A percentile compares a stretch with the other conserved stretches of the same genome.
Evolutionary conservation across 352 stramenopile species (phyloP).

Genomic region (Globisporangium megalacanthum): DNA sequence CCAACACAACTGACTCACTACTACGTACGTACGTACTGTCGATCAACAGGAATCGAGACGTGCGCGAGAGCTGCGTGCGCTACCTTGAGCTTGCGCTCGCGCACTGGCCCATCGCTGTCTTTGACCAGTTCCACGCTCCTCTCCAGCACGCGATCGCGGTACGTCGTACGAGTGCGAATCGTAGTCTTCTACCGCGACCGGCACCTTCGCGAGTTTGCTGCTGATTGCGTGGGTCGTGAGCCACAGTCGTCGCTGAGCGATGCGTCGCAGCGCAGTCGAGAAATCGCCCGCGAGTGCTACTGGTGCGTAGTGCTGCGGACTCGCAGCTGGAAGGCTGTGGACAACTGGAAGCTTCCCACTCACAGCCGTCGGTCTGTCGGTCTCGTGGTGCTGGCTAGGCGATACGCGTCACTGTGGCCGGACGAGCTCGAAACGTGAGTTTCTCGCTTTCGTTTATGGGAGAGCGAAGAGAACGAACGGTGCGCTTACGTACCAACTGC

Average conservation of each 20-base stretch:
- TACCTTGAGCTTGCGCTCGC: constrained; percentile 40
- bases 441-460: neutral
- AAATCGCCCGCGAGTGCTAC: constrained; percentile 53
- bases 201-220: neutral
- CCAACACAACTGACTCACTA: neutral
- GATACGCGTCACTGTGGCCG: constrained; percentile 39
- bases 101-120: constrained; percentile 25
- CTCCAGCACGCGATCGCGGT: constrained; percentile 38
- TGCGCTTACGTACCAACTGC: neutral
- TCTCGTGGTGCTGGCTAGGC: constrained; percentile 18
- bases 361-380: neutral
- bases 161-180: neutral
- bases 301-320: constrained; percentile 22
- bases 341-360: neutral
- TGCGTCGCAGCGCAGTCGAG: constrained; percentile 47
- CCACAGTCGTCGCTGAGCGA: constrained; percentile 40
- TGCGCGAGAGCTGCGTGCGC: constrained; percentile 56
- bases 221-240: neutral
- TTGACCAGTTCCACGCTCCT: constrained; percentile 38
- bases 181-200: neutral
- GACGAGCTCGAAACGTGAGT: constrained; percentile 36
- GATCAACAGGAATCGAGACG: constrained; percentile 41
- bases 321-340: neutral
- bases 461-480: neutral
- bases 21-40: neutral